Base-by-base conservation (phyloP, 2,329 filamentous ascomycete genomes). In the Claviceps humidiphila region DNA sequence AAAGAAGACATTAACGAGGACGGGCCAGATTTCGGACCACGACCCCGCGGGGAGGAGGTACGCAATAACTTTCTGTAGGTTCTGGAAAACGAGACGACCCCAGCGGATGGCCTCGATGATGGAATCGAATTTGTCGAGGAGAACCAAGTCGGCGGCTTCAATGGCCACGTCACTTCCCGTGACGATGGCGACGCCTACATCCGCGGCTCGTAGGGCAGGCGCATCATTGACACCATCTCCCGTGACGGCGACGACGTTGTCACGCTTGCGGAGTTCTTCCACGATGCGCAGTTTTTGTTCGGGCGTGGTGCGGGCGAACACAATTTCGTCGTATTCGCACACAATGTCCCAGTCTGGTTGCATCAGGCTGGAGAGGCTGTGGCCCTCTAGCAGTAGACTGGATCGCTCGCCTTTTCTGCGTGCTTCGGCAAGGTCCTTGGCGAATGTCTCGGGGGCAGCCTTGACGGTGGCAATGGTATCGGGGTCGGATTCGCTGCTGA, bases 211-310 rank as follows among this genome's bases (percentile, higher is more conserved):
- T 38, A 85, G 68, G 2, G 81, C 81, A 0, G 81, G 81, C 0
- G 80, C 81, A 55, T 85, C 81, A 53, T 85, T 84, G 8, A 82
- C 84, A 9, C 81, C 81, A 55, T 89, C 84, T 34, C 84, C 85
- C n/a, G 84, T 87, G 70, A 87, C 85, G 38, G 82, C 84, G 11
- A 80, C 82, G 1, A 76, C 77, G 30, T 80, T 77, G 20, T 76
- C 75, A 14, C 76, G 68, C 20, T 68, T 64, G 57, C 84, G 82
- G 22, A 87, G 73, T 47, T 82, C 81, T 53, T 81, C 77, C 46
- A 88, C 85, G 72, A 87, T 87, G 43, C 82, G 77, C 7, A 85
- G 79, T 60, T 87, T 87, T 40, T 84, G 85, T 53, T 81, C 76
- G 0, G 84, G 84, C 0, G 82, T 80, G 51, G 82, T 85, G 20